Base-by-base conservation (phyloP, 352 stramenopile genomes). In the Globisporangium viniferum region DNA sequence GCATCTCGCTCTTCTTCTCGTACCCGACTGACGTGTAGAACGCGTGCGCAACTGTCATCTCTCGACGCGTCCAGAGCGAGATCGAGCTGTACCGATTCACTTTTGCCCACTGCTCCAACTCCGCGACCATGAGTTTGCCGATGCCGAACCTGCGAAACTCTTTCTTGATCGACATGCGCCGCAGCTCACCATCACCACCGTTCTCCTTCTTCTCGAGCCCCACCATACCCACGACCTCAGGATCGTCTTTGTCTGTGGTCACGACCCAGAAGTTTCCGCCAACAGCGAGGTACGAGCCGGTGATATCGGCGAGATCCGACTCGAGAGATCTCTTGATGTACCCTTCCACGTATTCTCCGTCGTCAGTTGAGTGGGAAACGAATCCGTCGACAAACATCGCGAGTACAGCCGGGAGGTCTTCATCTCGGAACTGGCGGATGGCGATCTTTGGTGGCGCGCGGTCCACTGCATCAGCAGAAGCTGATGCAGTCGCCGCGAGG, bases 231-330 rank as follows among this genome's bases (percentile, higher is more conserved):
- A 81, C 71, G 27, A 84, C 57, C 46, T 71, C 62, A 9, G 62
- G 27, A 44, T 59, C 10, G 6, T 14, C 20, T 3, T 12, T 31
- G 8, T 7, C 20, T 1, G 2, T 60, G 41, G 14, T 18, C 15
- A 3, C 70, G 35, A 84, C 75, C 75, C 75, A 84, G 56, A 84
- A 84, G 56, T 81, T 81, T 20, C 77, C 77, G 5, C 77, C 77
- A n/a, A 41, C 46, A 9, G 58, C 6, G 29, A 70, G 57, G 29
- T 69, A 71, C n/a, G 60, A 49, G 18, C 36, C 48, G 15, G 12
- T 9, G 15, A 71, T n/a, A 27, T 68, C 61, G 2, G 46, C 49
- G 8, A 71, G 41, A 20, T 71, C 66, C n/a, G 29, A 36, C 14
- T 66, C 65, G 3, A 70, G 41, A 5, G 44, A 66, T 36, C 57